Percentiles rank a stretch among this genome's conserved stretches.
phyloP scores from a whole-genome alignment of 148 eudicot species.

The Polygonum aviculare region DNA sequence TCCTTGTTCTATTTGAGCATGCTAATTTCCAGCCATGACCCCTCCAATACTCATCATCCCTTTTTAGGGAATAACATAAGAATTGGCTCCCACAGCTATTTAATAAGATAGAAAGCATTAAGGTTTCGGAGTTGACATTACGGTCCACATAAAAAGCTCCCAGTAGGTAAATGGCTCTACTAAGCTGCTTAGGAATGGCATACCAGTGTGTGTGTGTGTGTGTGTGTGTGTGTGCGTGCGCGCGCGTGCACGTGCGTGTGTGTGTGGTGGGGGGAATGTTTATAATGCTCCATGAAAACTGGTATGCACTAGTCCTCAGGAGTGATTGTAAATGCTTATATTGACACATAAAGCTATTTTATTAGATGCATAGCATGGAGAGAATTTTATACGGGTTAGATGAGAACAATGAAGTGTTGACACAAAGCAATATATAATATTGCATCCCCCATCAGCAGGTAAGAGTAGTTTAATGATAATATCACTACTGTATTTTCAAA shows the following conservation, averaged over 20 bases:
- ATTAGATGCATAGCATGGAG: background rate
- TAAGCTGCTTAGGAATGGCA: background rate
- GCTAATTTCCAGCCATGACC: background rate
- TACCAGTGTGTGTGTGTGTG: background rate
- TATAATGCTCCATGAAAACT: background rate
- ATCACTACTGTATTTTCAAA: background rate
- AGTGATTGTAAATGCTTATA: background rate
- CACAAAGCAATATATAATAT: background rate
- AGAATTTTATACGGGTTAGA: background rate
- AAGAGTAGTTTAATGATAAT: background rate
- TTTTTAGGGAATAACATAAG: background rate
- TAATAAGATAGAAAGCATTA: background rate
- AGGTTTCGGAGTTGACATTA: background rate
- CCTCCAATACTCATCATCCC: background rate
- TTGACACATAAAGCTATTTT: background rate
- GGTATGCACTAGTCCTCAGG: background rate
- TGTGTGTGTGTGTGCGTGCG: too few species aligned
- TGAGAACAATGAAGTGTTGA: background rate
- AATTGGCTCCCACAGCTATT: too few species aligned
- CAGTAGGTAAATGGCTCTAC: background rate
- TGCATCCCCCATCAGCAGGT: background rate
- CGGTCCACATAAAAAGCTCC: background rate
- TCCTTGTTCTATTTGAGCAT: background rate
- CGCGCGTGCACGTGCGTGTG: too few species aligned
- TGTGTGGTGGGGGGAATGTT: too few species aligned